Base-by-base conservation (phyloP, 106 monocot species). In the Dioscorea zingiberensis region DNA sequence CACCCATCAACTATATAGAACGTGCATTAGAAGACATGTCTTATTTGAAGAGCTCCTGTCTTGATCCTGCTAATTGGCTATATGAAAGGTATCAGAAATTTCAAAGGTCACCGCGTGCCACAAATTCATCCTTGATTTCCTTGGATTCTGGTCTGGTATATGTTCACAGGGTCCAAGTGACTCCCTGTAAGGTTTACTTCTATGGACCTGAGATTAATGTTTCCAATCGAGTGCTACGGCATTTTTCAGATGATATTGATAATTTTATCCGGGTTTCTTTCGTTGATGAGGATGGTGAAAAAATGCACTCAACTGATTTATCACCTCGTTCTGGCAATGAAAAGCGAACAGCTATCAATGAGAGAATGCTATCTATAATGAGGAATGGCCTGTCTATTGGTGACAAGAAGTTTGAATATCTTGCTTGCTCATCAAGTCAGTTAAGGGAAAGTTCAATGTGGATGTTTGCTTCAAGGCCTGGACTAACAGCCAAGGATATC, bases 381-480 rank as follows among this genome's bases (percentile, higher is more conserved):
- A 72, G 47, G 67, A 83, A 88, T 69, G 95, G 95, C 29, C 85
- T 95, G 38, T 4, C 53, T 59, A 47, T 95, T 38, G 91, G 95
- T 26, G 78, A 79, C 49, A 91, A 88, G 78, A 88, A 83, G 59
- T 95, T 91, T 68, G 87, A 91, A 21, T 95, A 88, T 65, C 85
- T 95, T 47, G 95, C 85, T n/a, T 95, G 88, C 68, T 95, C 95
- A 59, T 78, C 95, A 21, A 95, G 91, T 44, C 95, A 95, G 62
- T 74, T 95, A 47, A 74, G 85, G 46, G 95, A 95, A 29, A 88
- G 72, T 75, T 91, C 95, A 63, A 57, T 70, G 56, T 95, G 95
- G 95, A 91, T 95, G 91, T 95, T 95, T 83, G 87, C 91, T 65
- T 85, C 91, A 48, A 81, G 54, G 19, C 63, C 19, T n/a, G 79